Evolutionary conservation across 2,329 filamentous ascomycete species (phyloP).

Genomic region (Epichloe gansuensis): DNA sequence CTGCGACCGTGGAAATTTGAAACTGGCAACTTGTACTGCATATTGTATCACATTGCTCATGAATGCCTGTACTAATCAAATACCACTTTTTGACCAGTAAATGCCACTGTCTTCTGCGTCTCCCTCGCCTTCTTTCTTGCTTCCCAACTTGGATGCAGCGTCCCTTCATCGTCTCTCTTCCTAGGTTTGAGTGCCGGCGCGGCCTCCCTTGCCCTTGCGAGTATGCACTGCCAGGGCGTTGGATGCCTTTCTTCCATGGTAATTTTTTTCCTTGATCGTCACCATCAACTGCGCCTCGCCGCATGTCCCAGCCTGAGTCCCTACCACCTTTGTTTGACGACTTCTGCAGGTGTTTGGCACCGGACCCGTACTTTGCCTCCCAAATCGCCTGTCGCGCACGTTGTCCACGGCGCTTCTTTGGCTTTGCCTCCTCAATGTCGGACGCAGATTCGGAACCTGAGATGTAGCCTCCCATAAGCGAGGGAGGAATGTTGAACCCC

Average conservation of each 20-base stretch:
- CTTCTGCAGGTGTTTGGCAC: slow-evolving; percentile 52
- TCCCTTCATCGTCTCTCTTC: slow-evolving; percentile 35
- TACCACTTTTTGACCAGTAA: slow-evolving; percentile 14
- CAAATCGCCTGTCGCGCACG: slow-evolving; percentile 65
- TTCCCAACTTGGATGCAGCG: slow-evolving; percentile 35
- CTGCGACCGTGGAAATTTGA: neutral
- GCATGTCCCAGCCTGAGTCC: slow-evolving; percentile 46
- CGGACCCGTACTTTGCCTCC: slow-evolving; percentile 66
- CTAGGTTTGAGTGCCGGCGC: slow-evolving; percentile 18
- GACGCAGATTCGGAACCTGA: slow-evolving; percentile 62
- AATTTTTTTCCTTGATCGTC: slow-evolving; percentile 24
- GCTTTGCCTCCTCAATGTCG: slow-evolving; percentile 49
- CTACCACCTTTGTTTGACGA: slow-evolving; percentile 23
- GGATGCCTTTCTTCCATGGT: slow-evolving; percentile 42
- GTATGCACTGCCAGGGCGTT: slow-evolving; percentile 19
- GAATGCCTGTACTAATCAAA: slow-evolving; percentile 11
- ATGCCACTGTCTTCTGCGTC: slow-evolving; percentile 9
- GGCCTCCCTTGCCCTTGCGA: neutral
- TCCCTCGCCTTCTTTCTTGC: slow-evolving; percentile 15
- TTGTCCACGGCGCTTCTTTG: slow-evolving; percentile 68
- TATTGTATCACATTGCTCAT: neutral
- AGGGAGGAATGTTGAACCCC: slow-evolving; percentile 53
- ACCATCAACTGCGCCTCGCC: slow-evolving; percentile 39
- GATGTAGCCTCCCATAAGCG: slow-evolving; percentile 68
- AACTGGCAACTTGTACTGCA: neutral